Evolutionary conservation across 768 basidiomycete genomes (phyloP), one percentile per base, ranked within the genome.

Genomic region (Sporobolomyces phaffii): DNA sequence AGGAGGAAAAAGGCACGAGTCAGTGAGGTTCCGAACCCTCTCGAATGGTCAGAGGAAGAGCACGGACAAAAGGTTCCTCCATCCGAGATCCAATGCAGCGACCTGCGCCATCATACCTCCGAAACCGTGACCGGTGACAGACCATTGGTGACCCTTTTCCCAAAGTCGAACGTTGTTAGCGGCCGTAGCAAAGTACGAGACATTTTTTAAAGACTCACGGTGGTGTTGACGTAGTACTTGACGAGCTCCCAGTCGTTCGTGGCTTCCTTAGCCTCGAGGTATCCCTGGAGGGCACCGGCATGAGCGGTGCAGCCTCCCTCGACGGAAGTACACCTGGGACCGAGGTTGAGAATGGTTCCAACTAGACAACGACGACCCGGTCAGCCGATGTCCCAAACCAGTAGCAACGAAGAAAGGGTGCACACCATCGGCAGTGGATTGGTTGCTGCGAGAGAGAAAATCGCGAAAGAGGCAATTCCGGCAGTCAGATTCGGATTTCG

Each of bases 71-170:
- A n/a, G n/a, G n/a, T n/a, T n/a, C n/a, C n/a, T 22, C 73, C 70
- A 75, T 29, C 73, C 74, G 11, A 73, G 59, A 50, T 73, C 73
- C 20, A 75, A 22, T 18, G 70, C 44, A 18, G 73, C 74, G 20
- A 75, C 51, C 68, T 72, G 73, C 5, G 70, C 73, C 29, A 75
- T 47, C 68, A 69, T 69, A 3, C 72, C 74, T 2, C 72, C 72
- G 29, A 62, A 73, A 2, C 62, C 73, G 60, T 75, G 74, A 1
- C 74, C 74, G 15, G 74, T 75, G 18, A 75, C 38, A 3, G 63
- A 65, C 65, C 68, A 74, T 58, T 72, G 68, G 50, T 70, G 66
- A 13, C 69, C 72, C 61, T 64, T 41, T 4, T 26, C n/a, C 15
- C 13, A 31, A n/a, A 50, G 13, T n/a, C n/a, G n/a, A n/a, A n/a